These are phyloP conservation scores for Leishmania amazonensis DNA, from an alignment of 208 protist species.

Conservation along the genomic window DNA sequence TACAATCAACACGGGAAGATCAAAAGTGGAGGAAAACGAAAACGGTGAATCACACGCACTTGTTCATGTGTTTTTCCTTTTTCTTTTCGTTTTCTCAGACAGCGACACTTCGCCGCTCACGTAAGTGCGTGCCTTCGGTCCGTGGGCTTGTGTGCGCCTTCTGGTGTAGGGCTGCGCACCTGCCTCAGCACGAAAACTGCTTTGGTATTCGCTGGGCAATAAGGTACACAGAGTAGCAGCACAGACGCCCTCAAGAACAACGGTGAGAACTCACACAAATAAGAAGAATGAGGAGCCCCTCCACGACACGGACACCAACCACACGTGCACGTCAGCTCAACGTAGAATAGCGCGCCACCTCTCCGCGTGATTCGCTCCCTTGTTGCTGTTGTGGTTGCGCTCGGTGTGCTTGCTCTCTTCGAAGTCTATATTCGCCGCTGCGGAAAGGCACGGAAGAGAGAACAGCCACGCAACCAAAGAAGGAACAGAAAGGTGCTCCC, in stretches of 20 bases:
- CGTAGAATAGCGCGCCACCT: not conserved
- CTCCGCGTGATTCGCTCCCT: not conserved
- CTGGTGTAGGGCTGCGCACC: not conserved
- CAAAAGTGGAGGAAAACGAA: not conserved
- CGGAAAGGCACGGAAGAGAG: not conserved
- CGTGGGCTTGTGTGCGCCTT: not conserved
- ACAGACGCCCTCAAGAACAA: not conserved
- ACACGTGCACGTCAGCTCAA: not conserved
- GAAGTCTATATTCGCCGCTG: not conserved
- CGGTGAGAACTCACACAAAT: not conserved
- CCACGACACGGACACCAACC: not conserved
- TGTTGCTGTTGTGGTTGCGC: not conserved
- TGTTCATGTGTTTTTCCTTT: too few relatives aligned
- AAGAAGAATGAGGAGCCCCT: not conserved
- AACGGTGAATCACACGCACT: not conserved
- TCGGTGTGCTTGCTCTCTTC: not conserved
- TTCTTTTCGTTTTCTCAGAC: not conserved
- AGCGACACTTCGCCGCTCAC: not conserved
- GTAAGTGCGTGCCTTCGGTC: not conserved
- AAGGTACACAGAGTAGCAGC: not conserved
- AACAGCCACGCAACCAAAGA: not conserved
- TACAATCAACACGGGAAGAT: not conserved
- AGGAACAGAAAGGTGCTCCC: not conserved
- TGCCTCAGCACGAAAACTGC: not conserved
- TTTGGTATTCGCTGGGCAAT: not conserved